These are phyloP conservation scores for Saccharomycopsis microspora DNA, from an alignment of 805 yeast genomes.

Conservation along the genomic window DNA sequence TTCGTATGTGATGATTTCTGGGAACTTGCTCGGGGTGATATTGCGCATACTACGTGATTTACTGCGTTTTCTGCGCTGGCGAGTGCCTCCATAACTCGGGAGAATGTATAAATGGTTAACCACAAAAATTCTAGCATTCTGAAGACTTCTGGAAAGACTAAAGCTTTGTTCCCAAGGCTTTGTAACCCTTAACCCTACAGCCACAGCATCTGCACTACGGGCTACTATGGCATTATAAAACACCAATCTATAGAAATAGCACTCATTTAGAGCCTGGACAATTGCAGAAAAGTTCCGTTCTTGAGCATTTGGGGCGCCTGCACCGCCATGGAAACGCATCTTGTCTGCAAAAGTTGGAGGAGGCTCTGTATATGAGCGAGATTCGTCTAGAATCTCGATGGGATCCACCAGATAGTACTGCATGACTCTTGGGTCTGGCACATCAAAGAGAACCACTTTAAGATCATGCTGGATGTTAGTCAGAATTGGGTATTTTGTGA, in stretches of 20 bases:
- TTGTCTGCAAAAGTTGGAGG: neutral
- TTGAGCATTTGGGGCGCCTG: conserved; percentile 7
- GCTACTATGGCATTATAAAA: conserved; percentile 1
- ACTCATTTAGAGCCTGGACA: conserved; percentile 9
- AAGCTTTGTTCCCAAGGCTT: conserved; percentile 16
- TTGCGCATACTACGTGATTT: neutral
- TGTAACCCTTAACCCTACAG: conserved; percentile 1
- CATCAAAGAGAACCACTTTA: conserved; percentile 15
- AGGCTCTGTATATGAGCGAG: neutral
- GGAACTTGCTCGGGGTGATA: neutral
- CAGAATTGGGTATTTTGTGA: conserved; percentile 14
- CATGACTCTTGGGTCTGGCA: conserved; percentile 17
- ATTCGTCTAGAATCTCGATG: neutral
- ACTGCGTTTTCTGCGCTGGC: neutral
- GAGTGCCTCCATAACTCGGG: conserved; percentile 6
- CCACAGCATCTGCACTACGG: neutral
- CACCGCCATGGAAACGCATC: conserved; percentile 7
- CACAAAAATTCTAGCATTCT: conserved; percentile 10
- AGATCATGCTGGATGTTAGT: conserved; percentile 8
- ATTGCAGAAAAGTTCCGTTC: conserved; percentile 11
- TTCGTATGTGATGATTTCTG: too few relatives aligned
- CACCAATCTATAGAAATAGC: conserved; percentile 10
- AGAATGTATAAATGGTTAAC: conserved; percentile 12
- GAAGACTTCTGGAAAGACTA: conserved; percentile 4
- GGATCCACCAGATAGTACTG: conserved; percentile 15